Conservation (phyloP, 441 rosid genomes). For the Sinapis alba region DNA sequence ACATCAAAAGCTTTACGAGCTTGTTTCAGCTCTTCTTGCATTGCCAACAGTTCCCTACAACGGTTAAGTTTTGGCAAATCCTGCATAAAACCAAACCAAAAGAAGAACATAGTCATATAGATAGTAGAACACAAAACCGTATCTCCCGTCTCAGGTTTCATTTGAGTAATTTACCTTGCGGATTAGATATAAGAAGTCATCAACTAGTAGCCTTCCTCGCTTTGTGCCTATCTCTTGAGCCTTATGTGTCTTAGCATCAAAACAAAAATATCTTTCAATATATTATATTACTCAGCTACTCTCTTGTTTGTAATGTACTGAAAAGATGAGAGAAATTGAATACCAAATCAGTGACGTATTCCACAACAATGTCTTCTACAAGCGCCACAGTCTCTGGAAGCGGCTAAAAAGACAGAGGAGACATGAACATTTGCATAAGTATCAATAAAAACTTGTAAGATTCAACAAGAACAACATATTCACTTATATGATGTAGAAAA, state of each 20-base stretch:
- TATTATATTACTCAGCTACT: not conserved
- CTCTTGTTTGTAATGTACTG: not conserved
- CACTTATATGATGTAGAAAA: not conserved
- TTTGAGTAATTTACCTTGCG: constrained; percentile 61
- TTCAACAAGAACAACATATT: not conserved
- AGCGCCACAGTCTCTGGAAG: constrained; percentile 94
- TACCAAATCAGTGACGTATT: constrained; percentile 90
- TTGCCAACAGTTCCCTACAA: constrained; percentile 75
- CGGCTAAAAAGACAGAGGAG: constrained; percentile 47
- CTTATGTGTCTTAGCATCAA: constrained; percentile 68
- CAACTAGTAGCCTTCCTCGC: constrained; percentile 80
- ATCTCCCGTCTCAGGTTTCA: not conserved
- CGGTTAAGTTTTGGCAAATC: constrained; percentile 87
- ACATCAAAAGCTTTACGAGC: constrained; percentile 97
- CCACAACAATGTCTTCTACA: constrained; percentile 92
- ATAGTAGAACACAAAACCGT: constrained; percentile 1
- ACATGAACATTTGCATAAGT: not conserved
- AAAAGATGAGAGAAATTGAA: constrained; percentile 10
- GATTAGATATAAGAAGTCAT: constrained; percentile 76
- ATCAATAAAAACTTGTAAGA: not conserved
- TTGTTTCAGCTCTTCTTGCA: constrained; percentile 98
- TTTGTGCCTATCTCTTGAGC: constrained; percentile 88
- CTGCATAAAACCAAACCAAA: constrained; percentile 47
- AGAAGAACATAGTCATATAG: not conserved
- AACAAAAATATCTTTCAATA: not conserved